phyloP scores from a whole-genome alignment of 2,329 filamentous ascomycete genomes.

The Arthrobotrys pseudoclavata region DNA sequence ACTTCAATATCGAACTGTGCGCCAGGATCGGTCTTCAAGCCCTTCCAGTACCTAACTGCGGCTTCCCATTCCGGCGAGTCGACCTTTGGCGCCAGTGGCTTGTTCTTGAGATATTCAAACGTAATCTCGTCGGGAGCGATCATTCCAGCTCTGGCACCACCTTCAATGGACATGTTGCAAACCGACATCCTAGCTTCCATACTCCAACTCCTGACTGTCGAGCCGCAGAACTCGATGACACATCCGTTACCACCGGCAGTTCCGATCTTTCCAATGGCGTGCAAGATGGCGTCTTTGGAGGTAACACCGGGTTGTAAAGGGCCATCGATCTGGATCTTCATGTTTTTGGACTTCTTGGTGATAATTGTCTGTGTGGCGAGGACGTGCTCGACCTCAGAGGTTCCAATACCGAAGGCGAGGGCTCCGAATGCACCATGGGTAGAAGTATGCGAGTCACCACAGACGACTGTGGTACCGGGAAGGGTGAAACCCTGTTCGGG shows the following conservation, averaged over 20 bases:
- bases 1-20: conserved; percentile 92
- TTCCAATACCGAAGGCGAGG: conserved; percentile 96
- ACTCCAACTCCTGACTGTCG: conserved; percentile 86
- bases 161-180: conserved; percentile 99
- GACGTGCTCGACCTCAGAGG: conserved; percentile 98
- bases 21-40: conserved; percentile 84
- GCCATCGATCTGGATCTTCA: conserved; percentile 95
- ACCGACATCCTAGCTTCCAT: conserved; percentile 99
- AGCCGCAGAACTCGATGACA: conserved; percentile 98
- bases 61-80: conserved; percentile 90
- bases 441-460: conserved; percentile 97
- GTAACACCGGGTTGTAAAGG: conserved; percentile 90
- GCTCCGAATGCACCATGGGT: conserved; percentile 97
- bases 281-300: conserved; percentile 94
- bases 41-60: conserved; percentile 88
- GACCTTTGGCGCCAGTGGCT: conserved; percentile 86
- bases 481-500: conserved; percentile 99
- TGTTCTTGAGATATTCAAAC: conserved; percentile 93
- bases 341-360: conserved; percentile 96
- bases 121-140: conserved; percentile 94
- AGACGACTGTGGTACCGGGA: conserved; percentile 95
- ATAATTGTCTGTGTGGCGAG: conserved; percentile 95
- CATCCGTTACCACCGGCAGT: conserved; percentile 94
- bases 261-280: conserved; percentile 93
- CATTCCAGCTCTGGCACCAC: conserved; percentile 94